Base-by-base conservation (phyloP, 257 asterid species). In the Solanum rostratum region DNA sequence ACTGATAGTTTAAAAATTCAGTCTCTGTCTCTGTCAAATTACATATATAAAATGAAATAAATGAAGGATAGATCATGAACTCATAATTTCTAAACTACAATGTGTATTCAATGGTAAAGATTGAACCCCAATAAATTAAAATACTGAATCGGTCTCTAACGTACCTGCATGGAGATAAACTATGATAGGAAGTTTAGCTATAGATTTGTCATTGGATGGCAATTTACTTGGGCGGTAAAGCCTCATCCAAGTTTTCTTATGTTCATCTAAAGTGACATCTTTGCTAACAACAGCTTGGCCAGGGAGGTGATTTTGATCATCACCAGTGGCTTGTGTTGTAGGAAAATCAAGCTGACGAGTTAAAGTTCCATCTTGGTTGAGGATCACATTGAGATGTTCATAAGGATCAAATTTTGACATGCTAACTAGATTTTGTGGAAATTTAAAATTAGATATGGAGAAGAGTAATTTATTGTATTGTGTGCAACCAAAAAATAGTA, bases 341-440 rank as follows among this genome's bases (percentile, higher is more conserved):
- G 99, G 99, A 29, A 95, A 90, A 81, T 89, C 86, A 84, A 89
- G 6, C 87, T 68, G 90, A 37, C 99, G 96, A 19, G 95, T 93
- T 85, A 96, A 95, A 3, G 92, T 29, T 10, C 98, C 98, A 83
- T 96, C 92, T 29, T 87, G 69, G 52, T 95, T 93, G 76, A 89
- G 86, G 41, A 91, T 49, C 3, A 95, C 78, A 46, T 87, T 89
- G 10, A 91, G 86, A 82, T 94, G 98, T 33, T 92, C 95, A 68
- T 91, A 96, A 3, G 99, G 96, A 84, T 96, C 98, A 87, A 92
- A 93, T 87, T 89, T 92, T 9, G 97, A 92, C 94, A 93, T 89
- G 66, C 13, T 86, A 63, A 3, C 39, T 52, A 4, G 20, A 4
- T 53, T 6, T n/a, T 52, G 57, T 52, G 15, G 15, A 68, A 68